phyloP scores from a whole-genome alignment of 2,329 filamentous ascomycete species.

The Alternaria triticimaculans region DNA sequence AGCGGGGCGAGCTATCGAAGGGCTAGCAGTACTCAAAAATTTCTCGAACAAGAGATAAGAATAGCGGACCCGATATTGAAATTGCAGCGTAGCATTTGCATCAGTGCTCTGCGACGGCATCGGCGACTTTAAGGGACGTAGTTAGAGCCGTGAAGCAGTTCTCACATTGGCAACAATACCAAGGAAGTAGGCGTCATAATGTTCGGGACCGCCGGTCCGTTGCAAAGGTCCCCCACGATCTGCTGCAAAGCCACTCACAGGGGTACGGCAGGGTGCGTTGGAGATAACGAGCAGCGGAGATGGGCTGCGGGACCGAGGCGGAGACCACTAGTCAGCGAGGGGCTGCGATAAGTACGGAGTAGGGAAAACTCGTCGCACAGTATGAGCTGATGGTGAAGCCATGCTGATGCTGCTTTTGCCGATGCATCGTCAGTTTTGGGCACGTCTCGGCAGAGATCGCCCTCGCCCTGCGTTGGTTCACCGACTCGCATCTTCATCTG shows the following conservation, averaged over 20 bases:
- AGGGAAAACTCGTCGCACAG: conserved; percentile 17
- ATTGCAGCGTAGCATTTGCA: conserved; percentile 10
- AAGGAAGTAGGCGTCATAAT: conserved; percentile 22
- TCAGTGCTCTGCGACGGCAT: neutral
- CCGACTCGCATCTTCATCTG: conserved; percentile 22
- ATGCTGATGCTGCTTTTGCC: conserved; percentile 9
- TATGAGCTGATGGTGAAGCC: conserved; percentile 9
- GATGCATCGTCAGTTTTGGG: conserved; percentile 10
- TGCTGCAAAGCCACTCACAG: conserved; percentile 30
- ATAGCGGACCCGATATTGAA: conserved; percentile 28
- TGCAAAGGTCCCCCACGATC: conserved; percentile 32
- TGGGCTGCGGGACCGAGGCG: conserved; percentile 13
- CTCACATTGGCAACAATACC: conserved; percentile 11
- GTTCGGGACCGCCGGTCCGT: conserved; percentile 28
- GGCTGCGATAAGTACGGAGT: conserved; percentile 17
- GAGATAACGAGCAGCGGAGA: conserved; percentile 24
- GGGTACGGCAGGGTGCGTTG: conserved; percentile 29
- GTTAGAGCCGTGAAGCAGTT: neutral
- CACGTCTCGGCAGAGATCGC: conserved; percentile 15
- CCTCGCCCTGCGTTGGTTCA: conserved; percentile 18
- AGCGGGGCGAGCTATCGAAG: conserved; percentile 37
- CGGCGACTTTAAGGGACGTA: neutral
- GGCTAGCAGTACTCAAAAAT: conserved; percentile 29
- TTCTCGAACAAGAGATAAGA: conserved; percentile 35
- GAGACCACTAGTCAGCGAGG: conserved; percentile 14